phyloP scores from a whole-genome alignment of 495 filamentous ascomycete species.

The Letharia lupina region DNA sequence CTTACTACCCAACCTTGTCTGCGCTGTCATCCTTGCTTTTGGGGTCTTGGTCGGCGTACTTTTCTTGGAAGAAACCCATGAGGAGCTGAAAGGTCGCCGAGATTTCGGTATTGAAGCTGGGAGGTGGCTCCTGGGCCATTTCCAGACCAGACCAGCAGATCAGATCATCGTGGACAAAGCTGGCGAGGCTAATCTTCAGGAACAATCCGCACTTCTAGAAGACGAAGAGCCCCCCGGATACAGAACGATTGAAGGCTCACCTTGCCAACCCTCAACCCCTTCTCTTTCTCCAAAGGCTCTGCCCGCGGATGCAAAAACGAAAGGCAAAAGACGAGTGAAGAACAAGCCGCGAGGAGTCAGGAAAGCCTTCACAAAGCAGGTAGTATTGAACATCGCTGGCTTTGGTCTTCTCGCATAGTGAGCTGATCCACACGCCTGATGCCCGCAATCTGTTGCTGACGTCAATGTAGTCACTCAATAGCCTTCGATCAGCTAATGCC shows the following conservation, averaged over 20 bases:
- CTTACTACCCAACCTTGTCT: slow-evolving; percentile 88
- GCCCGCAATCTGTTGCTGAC: slow-evolving; percentile 13
- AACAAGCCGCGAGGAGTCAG: slow-evolving; percentile 28
- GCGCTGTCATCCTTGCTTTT: slow-evolving; percentile 64
- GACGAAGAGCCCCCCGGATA: slow-evolving; percentile 57
- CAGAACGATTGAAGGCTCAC: slow-evolving; percentile 59
- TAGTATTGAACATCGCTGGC: slow-evolving; percentile 73
- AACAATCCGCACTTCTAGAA: slow-evolving; percentile 40
- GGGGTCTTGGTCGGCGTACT: slow-evolving; percentile 77
- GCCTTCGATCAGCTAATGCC: slow-evolving; percentile 91
- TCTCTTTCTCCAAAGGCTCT: slow-evolving; percentile 36
- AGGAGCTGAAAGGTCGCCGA: slow-evolving; percentile 64
- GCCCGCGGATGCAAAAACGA: slow-evolving; percentile 18
- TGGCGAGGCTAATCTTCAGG: slow-evolving; percentile 33
- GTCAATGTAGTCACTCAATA: slow-evolving; percentile 65
- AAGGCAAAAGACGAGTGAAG: not conserved
- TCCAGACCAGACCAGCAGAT: slow-evolving; percentile 30
- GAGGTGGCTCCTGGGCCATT: slow-evolving; percentile 54
- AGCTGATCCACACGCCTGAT: slow-evolving; percentile 35
- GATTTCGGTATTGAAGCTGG: slow-evolving; percentile 74
- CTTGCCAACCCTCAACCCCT: slow-evolving; percentile 52
- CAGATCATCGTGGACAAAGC: slow-evolving; percentile 27
- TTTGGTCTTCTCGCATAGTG: slow-evolving; percentile 95
- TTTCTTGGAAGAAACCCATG: slow-evolving; percentile 93
- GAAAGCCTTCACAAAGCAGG: slow-evolving; percentile 68